Evolutionary conservation across 2,329 filamentous ascomycete species (phyloP).

Genomic region (Nemania bipapillata): DNA sequence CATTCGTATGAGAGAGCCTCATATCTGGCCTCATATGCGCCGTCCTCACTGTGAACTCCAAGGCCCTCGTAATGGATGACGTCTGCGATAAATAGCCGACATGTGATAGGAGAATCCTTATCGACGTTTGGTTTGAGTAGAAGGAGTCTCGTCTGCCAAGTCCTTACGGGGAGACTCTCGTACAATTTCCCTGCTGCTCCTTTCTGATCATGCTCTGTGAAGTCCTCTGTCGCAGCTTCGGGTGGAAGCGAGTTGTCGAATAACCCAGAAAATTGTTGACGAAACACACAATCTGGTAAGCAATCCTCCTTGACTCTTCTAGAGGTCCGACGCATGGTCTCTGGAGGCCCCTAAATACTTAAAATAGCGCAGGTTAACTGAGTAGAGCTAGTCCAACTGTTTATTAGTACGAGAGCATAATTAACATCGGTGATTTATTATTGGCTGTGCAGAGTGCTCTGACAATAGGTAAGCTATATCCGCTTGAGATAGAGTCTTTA

Average conservation of each 20-base stretch:
- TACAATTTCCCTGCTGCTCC: background rate
- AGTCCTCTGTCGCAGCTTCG: background rate
- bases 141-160: background rate
- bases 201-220: background rate
- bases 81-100: background rate
- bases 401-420: no score
- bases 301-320: background rate
- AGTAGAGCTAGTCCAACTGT: background rate
- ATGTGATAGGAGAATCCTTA: background rate
- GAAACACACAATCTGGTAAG: background rate
- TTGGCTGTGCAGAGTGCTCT: no score
- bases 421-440: no score
- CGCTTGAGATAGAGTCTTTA: no score
- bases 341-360: background rate
- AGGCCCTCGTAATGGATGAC: background rate
- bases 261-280: background rate
- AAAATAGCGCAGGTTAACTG: background rate
- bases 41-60: background rate
- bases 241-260: background rate
- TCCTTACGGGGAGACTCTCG: background rate
- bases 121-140: background rate
- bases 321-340: background rate
- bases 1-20: slow-evolving; percentile 1
- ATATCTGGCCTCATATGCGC: background rate
- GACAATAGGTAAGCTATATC: no score